Base-by-base conservation (phyloP, 2,329 filamentous ascomycete species). In the Verticillium isaacii region DNA sequence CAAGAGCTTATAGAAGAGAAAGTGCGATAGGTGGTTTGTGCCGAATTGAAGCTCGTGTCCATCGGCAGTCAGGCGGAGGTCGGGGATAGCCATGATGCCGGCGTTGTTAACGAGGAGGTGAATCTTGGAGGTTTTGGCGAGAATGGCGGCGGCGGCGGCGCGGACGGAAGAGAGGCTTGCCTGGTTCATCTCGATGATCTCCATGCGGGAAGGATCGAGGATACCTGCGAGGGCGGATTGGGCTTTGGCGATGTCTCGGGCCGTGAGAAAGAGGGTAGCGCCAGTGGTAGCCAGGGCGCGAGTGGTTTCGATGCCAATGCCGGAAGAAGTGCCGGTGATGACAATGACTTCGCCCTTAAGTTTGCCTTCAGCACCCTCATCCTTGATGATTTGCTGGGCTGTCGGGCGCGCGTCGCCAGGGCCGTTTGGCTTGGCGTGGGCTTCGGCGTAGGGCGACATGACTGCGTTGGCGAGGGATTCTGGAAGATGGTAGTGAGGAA, bases 51-150 rank as follows among this genome's bases (percentile, higher is more conserved):
- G 68, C 69, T 81, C 79, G 56, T 77, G 71, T 1, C 79, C 79
- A 2, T 80, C 77, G 6, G 69, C 66, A 12, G 72, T 75, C 17
- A 73, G 64, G 2, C 68, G 70, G 3, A 69, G 71, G 54, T 73
- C 73, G 4, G 74, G 70, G 19, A 62, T 66, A 29, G 67, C 74
- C 72, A 77, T 78, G 41, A 80, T 66, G 14, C 73, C 79, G 0
- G 80, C 80, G 57, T 78, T 82, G 64, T 80, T 79, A 59, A 82
- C 69, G 1, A 82, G 60, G 41, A 81, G 73, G 66, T 77, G 78
- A 68, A 75, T 75, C 3, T 67, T 66, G 3, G 75, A 67, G 5
- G 67, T 63, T 54, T 65, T 62, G 17, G 55, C 57, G 34, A 64
- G 63, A 59, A 79, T 74, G 1, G 66, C 61, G 2, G 71, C 63